These are phyloP conservation scores for Somion occarium DNA, from an alignment of 1,284 basidiomycete species.

Conservation along the genomic window DNA sequence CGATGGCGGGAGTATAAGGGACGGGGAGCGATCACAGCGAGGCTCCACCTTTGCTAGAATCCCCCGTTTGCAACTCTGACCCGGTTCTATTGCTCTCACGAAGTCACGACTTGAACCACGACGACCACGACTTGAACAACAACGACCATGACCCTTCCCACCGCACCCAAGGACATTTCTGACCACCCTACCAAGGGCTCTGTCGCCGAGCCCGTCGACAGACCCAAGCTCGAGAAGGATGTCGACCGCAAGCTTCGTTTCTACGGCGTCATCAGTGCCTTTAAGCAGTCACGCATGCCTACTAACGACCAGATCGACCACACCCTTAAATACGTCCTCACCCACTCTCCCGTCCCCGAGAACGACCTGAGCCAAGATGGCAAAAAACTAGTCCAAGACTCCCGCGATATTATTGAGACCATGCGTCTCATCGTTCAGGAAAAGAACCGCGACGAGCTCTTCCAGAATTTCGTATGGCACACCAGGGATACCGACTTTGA, in stretches of 20 bases:
- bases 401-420: slow-evolving; percentile 69
- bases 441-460: slow-evolving; percentile 88
- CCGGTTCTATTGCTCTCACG: no score
- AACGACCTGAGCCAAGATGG: slow-evolving; percentile 74
- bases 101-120: neutral
- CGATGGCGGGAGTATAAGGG: neutral
- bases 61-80: no score
- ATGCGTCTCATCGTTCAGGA: slow-evolving; percentile 63
- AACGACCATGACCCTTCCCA: slow-evolving; percentile 56
- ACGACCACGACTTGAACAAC: neutral
- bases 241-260: slow-evolving; percentile 68
- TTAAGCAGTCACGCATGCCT: slow-evolving; percentile 75
- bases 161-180: slow-evolving; percentile 54
- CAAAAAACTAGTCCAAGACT: slow-evolving; percentile 70
- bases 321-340: slow-evolving; percentile 63
- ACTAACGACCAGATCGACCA: slow-evolving; percentile 78
- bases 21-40: neutral
- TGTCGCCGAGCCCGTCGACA: slow-evolving; percentile 57
- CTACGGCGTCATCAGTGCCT: slow-evolving; percentile 76
- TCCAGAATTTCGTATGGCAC: slow-evolving; percentile 84
- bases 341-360: slow-evolving; percentile 64
- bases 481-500: slow-evolving; percentile 54
- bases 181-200: slow-evolving; percentile 48
- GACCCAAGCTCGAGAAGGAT: slow-evolving; percentile 47
- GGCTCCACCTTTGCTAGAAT: neutral